phyloP scores from a whole-genome alignment of 371 early-diverging fungal genomes.

The Dinochytrium kinnereticum region DNA sequence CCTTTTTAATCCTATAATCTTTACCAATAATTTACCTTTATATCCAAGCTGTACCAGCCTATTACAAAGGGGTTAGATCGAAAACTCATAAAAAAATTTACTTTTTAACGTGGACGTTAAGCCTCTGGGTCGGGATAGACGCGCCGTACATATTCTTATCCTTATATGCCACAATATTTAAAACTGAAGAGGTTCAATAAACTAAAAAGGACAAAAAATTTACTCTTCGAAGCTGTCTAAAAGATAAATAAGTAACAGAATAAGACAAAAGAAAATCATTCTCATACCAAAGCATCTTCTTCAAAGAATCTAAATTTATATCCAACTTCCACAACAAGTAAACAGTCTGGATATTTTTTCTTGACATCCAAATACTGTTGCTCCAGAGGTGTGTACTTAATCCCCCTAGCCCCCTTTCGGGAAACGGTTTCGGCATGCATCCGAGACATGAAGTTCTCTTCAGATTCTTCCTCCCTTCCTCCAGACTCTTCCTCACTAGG shows the following conservation, averaged over 20 bases:
- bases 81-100: slow-evolving; percentile 30
- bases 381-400: slow-evolving; percentile 80
- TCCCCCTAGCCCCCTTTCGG: neutral
- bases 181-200: neutral
- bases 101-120: slow-evolving; percentile 77
- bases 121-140: slow-evolving; percentile 78
- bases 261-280: neutral
- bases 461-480: neutral
- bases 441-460: neutral
- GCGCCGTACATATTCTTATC: slow-evolving; percentile 82
- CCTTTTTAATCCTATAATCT: no score
- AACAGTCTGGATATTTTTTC: slow-evolving; percentile 66
- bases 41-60: slow-evolving; percentile 80
- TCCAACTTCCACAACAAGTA: slow-evolving; percentile 86
- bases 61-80: neutral
- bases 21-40: slow-evolving; percentile 58
- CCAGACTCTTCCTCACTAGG: neutral
- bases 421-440: neutral
- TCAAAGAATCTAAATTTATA: slow-evolving; percentile 89
- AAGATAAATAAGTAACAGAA: slow-evolving; percentile 29
- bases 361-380: slow-evolving; percentile 77
- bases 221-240: slow-evolving; percentile 39
- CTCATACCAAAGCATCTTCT: slow-evolving; percentile 46
- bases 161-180: slow-evolving; percentile 48
- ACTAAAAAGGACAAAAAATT: no score